phyloP scores from a whole-genome alignment of 2,329 filamentous ascomycete species.

The Zymoseptoria ardabiliae region DNA sequence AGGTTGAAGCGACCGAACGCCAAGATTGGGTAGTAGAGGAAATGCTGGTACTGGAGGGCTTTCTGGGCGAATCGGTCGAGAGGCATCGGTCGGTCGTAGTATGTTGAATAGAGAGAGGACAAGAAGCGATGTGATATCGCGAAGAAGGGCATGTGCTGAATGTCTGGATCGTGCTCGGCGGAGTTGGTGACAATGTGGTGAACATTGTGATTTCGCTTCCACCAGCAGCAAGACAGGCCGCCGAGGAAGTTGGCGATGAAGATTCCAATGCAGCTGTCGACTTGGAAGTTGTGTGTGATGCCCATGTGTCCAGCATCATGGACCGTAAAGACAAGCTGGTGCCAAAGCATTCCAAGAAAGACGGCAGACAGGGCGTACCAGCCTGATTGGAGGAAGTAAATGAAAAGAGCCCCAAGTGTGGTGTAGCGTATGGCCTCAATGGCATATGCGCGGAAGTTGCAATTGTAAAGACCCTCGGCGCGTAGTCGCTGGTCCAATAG shows the following conservation, averaged over 20 bases:
- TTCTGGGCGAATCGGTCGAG: constrained; percentile 57
- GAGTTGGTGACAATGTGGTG: constrained; percentile 95
- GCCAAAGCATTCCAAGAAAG: constrained; percentile 80
- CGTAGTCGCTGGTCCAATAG: constrained; percentile 63
- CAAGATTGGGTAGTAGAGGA: constrained; percentile 61
- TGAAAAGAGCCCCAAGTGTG: constrained; percentile 55
- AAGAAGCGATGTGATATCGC: constrained; percentile 61
- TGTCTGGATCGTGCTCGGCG: constrained; percentile 92
- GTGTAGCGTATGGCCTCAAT: constrained; percentile 68
- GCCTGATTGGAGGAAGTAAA: constrained; percentile 40
- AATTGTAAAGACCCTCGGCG: constrained; percentile 71
- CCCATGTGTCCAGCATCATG: constrained; percentile 97
- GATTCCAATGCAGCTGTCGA: constrained; percentile 81
- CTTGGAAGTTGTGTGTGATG: constrained; percentile 82
- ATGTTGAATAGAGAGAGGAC: constrained; percentile 54
- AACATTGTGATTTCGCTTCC: constrained; percentile 94
- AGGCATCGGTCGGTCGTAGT: constrained; percentile 58
- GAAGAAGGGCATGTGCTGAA: constrained; percentile 66
- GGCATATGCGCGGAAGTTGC: constrained; percentile 73
- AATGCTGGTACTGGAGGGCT: constrained; percentile 55
- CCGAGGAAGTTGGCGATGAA: constrained; percentile 84
- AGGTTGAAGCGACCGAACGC: constrained; percentile 65
- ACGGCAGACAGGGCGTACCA: constrained; percentile 56
- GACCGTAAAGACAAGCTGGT: constrained; percentile 86
- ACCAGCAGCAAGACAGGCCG: constrained; percentile 88